phyloP scores from a whole-genome alignment of 495 filamentous ascomycete genomes.

The Geopyxis carbonaria region DNA sequence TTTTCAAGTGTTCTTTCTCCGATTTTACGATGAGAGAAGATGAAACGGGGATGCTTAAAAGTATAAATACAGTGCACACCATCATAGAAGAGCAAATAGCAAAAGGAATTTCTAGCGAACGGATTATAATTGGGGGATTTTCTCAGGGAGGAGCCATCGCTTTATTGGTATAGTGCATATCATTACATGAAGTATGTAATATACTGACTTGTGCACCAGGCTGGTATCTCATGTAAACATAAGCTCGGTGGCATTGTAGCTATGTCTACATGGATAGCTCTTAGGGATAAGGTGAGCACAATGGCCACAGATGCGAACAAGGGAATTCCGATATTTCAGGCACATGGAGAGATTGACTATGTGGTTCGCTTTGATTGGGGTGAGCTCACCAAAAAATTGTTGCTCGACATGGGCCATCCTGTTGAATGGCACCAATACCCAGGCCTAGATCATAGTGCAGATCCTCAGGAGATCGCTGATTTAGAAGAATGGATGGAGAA shows the following conservation, averaged over 20 bases:
- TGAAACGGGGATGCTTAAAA: slow-evolving; percentile 58
- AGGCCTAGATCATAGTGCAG: slow-evolving; percentile 60
- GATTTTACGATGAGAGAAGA: slow-evolving; percentile 39
- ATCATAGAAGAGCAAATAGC: slow-evolving; percentile 72
- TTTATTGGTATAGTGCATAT: slow-evolving; percentile 26
- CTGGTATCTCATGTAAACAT: slow-evolving; percentile 52
- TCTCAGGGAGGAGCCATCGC: slow-evolving; percentile 40
- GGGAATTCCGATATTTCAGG: slow-evolving; percentile 73
- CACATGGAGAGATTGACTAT: slow-evolving; percentile 57
- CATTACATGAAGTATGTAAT: too few relatives aligned
- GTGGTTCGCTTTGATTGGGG: slow-evolving; percentile 57
- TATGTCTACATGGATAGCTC: slow-evolving; percentile 63
- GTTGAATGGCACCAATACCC: slow-evolving; percentile 61
- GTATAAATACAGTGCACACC: slow-evolving; percentile 55
- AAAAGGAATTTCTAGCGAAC: slow-evolving; percentile 60
- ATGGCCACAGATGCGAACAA: slow-evolving; percentile 48
- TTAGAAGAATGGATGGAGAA: slow-evolving; percentile 56
- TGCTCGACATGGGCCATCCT: slow-evolving; percentile 46
- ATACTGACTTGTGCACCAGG: too few relatives aligned
- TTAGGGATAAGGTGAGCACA: slow-evolving; percentile 52
- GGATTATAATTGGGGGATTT: slow-evolving; percentile 65
- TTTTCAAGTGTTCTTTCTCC: too few relatives aligned
- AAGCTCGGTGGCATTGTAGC: slow-evolving; percentile 80
- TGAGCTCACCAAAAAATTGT: slow-evolving; percentile 38
- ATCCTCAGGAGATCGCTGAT: slow-evolving; percentile 63